phyloP scores from a whole-genome alignment of 257 asterid genomes.

The Solanum chilense region DNA sequence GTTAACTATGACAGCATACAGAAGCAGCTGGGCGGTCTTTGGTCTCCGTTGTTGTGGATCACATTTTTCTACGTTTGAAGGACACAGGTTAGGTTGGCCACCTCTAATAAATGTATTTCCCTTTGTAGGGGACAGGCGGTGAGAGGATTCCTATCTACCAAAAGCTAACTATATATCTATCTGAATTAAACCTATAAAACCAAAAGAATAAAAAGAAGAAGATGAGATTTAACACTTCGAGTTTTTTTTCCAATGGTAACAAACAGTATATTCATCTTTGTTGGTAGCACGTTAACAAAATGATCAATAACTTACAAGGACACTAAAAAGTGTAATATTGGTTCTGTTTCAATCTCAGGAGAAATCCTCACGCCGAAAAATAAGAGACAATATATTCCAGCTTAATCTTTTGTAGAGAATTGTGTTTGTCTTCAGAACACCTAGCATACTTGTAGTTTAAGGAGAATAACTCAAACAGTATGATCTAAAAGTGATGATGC shows the following conservation, averaged over 20 bases:
- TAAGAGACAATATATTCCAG: not conserved
- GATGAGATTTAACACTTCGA: not conserved
- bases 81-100: constrained; percentile 68
- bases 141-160: not conserved
- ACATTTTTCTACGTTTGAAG: constrained; percentile 86
- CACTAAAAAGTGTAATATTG: not conserved
- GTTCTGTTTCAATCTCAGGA: not conserved
- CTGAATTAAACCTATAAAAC: not conserved
- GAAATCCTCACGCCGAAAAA: not conserved
- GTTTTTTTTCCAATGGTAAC: not conserved
- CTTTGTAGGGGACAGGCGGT: not conserved
- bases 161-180: not conserved
- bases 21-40: constrained; percentile 96
- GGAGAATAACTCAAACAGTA: not conserved
- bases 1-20: constrained; percentile 39
- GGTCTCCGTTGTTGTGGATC: constrained; percentile 82
- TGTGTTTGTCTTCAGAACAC: not conserved
- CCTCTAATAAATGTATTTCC: constrained; percentile 2
- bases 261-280: not conserved
- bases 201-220: too few relatives aligned
- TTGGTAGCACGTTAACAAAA: not conserved
- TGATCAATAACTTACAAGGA: not conserved
- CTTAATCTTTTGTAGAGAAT: not conserved
- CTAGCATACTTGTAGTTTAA: not conserved
- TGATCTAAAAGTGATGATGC: not conserved